Evolutionary conservation across 164 flowering plant species (phyloP).

Genomic region (Vitis vinifera): DNA sequence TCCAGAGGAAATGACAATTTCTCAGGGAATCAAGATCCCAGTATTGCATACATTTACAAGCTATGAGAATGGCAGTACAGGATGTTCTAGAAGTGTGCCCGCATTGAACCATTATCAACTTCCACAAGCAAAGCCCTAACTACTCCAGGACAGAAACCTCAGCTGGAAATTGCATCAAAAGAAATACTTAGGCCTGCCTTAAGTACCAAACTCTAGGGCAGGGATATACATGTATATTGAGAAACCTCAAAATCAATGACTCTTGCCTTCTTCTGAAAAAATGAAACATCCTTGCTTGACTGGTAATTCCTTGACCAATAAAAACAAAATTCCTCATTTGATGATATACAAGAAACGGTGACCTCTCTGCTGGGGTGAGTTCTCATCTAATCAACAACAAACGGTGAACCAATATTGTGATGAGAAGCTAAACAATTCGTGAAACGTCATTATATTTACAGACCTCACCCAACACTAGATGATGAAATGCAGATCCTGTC

Average conservation of each 20-base stretch:
- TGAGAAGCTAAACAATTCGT: conserved; percentile 23
- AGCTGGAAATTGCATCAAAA: too few species aligned
- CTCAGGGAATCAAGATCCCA: too few species aligned
- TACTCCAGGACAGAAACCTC: too few species aligned
- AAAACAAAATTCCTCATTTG: conserved; percentile 17
- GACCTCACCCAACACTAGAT: conserved; percentile 10
- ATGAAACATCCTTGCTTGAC: not conserved
- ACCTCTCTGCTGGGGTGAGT: conserved; percentile 13
- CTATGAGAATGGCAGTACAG: too few species aligned
- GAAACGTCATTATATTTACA: conserved; percentile 24
- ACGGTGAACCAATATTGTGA: conserved; percentile 14
- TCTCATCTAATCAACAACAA: conserved; percentile 28
- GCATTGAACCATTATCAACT: too few species aligned
- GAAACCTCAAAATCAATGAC: not conserved
- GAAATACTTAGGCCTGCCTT: too few species aligned
- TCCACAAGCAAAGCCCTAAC: too few species aligned
- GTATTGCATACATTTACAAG: too few species aligned
- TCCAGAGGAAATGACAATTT: too few species aligned
- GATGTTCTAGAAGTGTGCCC: too few species aligned
- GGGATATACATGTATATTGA: too few species aligned
- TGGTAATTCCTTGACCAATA: not conserved
- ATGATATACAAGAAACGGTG: conserved; percentile 10
- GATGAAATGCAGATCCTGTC: conserved; percentile 3
- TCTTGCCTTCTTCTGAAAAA: not conserved
- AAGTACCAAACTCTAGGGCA: too few species aligned